Percentiles rank a stretch among this genome's conserved stretches.
phyloP scores from a whole-genome alignment of 768 basidiomycete genomes.

The Naematelia encephala region DNA sequence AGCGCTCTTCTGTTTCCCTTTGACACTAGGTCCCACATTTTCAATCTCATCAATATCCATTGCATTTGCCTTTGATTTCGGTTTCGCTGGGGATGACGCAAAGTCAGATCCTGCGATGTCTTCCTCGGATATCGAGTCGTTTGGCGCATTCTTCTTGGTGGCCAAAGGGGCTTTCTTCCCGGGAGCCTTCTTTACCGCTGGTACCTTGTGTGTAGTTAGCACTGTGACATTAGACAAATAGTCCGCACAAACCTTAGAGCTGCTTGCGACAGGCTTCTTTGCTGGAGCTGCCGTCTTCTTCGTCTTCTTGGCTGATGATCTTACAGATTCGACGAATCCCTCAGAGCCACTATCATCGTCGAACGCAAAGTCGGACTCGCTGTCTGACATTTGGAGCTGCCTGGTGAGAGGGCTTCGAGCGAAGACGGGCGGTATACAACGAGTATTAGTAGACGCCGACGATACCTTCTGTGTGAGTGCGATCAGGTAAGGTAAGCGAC shows the following conservation, averaged over 20 bases:
- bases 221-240: too few species aligned
- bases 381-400: slow-evolving; percentile 35
- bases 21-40: slow-evolving; percentile 30
- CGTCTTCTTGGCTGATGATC: slow-evolving; percentile 3
- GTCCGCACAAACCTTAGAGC: slow-evolving; percentile 25
- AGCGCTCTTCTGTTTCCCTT: slow-evolving; percentile 62
- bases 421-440: background rate
- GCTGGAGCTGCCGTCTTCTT: slow-evolving; percentile 20
- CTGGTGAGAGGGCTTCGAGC: background rate
- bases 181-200: slow-evolving; percentile 27
- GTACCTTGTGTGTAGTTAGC: slow-evolving; percentile 15
- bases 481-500: background rate
- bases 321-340: slow-evolving; percentile 25
- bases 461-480: background rate
- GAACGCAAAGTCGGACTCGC: slow-evolving; percentile 23
- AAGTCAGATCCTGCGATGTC: slow-evolving; percentile 26
- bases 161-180: slow-evolving; percentile 34
- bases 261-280: slow-evolving; percentile 22
- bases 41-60: slow-evolving; percentile 30
- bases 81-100: slow-evolving; percentile 55
- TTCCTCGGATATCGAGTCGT: slow-evolving; percentile 41
- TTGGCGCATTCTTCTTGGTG: slow-evolving; percentile 42
- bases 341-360: slow-evolving; percentile 42
- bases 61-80: slow-evolving; percentile 57
- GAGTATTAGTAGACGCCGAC: background rate